These are phyloP conservation scores for Kandelia obovata DNA, from an alignment of 345 rosid genomes.

Conservation along the genomic window DNA sequence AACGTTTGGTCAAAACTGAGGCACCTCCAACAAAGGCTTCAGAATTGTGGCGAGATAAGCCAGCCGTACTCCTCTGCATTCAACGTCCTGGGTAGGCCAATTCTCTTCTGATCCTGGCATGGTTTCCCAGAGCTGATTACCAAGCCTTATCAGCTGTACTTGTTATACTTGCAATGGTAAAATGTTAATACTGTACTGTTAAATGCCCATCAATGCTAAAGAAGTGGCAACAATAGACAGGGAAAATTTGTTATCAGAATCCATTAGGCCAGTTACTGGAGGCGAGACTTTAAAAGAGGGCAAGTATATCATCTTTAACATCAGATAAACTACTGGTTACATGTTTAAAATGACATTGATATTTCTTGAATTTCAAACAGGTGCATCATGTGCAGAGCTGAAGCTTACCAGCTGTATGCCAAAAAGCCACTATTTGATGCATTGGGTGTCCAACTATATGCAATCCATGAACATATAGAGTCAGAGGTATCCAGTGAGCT, in stretches of 20 bases:
- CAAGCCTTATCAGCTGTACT: neutral
- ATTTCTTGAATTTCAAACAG: conserved; percentile 33
- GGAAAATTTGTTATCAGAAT: neutral
- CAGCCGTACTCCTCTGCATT: conserved; percentile 57
- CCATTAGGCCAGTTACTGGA: neutral
- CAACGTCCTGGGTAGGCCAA: conserved; percentile 56
- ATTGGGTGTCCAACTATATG: conserved; percentile 50
- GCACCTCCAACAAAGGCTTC: conserved; percentile 67
- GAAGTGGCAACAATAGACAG: neutral
- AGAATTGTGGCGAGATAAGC: conserved; percentile 52
- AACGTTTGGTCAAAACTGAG: conserved; percentile 45
- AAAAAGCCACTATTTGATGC: conserved; percentile 62
- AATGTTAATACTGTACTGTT: neutral
- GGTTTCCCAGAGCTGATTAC: neutral
- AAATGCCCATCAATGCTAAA: neutral
- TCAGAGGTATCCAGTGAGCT: conserved; percentile 45
- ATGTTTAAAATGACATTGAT: neutral
- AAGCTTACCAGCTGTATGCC: conserved; percentile 58
- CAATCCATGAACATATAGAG: conserved; percentile 61
- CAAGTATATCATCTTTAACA: neutral
- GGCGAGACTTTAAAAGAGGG: neutral
- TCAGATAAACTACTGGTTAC: neutral
- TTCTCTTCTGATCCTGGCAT: conserved; percentile 3
- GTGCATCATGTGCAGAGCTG: conserved; percentile 79
- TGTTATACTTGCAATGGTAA: neutral